phyloP scores from a whole-genome alignment of 2,329 filamentous ascomycete genomes.

The Calonectria ilicicola region DNA sequence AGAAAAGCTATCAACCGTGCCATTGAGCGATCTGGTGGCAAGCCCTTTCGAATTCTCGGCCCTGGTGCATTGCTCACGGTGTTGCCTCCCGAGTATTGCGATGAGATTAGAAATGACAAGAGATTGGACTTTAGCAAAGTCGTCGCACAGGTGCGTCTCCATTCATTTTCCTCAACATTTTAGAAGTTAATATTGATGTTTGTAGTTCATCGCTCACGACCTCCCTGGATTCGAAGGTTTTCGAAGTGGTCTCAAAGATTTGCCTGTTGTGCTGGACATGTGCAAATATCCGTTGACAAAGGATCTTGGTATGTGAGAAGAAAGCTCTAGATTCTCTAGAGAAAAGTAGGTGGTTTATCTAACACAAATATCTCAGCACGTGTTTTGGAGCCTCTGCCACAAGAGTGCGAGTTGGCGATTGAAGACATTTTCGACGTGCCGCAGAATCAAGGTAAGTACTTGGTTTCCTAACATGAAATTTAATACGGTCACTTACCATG shows the following conservation, averaged over 20 bases:
- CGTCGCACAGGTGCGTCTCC: not conserved
- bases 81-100: not conserved
- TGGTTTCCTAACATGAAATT: not conserved
- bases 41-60: not conserved
- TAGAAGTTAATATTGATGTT: not conserved
- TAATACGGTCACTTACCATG: too few species aligned
- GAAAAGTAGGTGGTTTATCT: not conserved
- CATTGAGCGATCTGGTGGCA: not conserved
- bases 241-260: not conserved
- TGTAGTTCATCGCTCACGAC: constrained; percentile 3
- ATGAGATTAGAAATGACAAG: constrained; percentile 6
- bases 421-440: not conserved
- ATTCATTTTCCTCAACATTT: not conserved
- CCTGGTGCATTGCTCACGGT: not conserved
- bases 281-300: not conserved
- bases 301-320: not conserved
- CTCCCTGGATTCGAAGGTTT: not conserved
- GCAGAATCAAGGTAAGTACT: not conserved
- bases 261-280: not conserved
- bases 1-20: not conserved
- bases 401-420: not conserved
- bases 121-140: not conserved
- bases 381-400: not conserved
- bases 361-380: not conserved
- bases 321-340: not conserved